Percentiles rank a stretch among this genome's conserved stretches.
phyloP scores from a whole-genome alignment of 202 grass and related monocot species.

The Schoenoplectus tabernaemontani region DNA sequence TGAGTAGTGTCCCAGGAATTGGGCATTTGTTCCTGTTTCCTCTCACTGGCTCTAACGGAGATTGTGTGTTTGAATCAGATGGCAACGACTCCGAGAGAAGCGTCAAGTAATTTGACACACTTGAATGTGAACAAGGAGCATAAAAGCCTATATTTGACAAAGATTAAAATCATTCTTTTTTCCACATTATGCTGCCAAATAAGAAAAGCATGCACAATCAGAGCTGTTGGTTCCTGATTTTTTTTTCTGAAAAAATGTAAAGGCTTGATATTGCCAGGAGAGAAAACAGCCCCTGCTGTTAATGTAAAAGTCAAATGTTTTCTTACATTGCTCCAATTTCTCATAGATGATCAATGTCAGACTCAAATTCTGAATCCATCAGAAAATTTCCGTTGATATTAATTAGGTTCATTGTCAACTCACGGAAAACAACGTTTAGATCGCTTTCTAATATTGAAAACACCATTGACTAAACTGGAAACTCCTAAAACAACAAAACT shows the following conservation, averaged over 20 bases:
- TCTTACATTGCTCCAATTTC: no score
- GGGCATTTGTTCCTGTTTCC: conserved; percentile 55
- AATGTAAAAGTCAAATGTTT: no score
- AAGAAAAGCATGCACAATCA: no score
- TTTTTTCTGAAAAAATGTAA: no score
- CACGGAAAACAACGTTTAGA: neutral
- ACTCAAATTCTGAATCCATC: neutral
- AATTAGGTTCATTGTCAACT: neutral
- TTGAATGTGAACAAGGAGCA: conserved; percentile 30
- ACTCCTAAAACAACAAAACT: neutral
- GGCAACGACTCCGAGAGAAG: conserved; percentile 43
- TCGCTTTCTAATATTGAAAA: neutral
- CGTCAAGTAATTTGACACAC: conserved; percentile 29
- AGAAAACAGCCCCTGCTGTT: no score
- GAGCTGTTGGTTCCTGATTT: no score
- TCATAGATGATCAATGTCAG: no score
- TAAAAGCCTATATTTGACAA: conserved; percentile 48
- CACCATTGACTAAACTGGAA: no score
- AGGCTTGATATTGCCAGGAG: no score
- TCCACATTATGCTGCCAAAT: no score
- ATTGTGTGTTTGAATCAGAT: neutral
- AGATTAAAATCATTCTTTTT: neutral
- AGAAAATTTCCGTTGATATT: neutral
- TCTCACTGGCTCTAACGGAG: conserved; percentile 2
- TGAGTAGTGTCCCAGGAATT: conserved; percentile 65